A percentile compares a stretch with the other conserved stretches of the same genome.
These are phyloP conservation scores for Boletellus dicymbophilus DNA, from an alignment of 1,284 basidiomycete species.

Conservation along the genomic window DNA sequence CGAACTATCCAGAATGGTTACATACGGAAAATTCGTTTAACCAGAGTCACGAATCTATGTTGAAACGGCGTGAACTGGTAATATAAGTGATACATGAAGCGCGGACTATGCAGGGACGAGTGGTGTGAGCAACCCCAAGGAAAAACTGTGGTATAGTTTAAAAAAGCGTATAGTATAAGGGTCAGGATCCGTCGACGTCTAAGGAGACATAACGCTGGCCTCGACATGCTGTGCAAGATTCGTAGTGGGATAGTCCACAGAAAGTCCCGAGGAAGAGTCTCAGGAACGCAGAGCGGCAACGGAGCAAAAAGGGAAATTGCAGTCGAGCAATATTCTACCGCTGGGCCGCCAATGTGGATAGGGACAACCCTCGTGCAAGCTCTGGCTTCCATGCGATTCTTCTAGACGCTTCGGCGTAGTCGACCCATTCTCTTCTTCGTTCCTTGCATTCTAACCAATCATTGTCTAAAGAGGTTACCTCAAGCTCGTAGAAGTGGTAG, in stretches of 20 bases:
- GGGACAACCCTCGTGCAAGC: conserved; percentile 68
- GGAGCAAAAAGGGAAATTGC: conserved; percentile 5
- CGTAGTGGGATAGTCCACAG: conserved; percentile 10
- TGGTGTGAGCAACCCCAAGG: conserved; percentile 11
- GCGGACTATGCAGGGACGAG: conserved; percentile 30
- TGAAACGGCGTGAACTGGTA: conserved; percentile 14
- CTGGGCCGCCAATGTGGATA: conserved; percentile 63
- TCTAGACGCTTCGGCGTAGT: conserved; percentile 73
- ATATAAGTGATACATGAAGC: conserved; percentile 30
- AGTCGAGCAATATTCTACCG: conserved; percentile 30
- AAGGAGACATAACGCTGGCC: conserved; percentile 18
- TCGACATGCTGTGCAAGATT: conserved; percentile 13
- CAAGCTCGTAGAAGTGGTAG: conserved; percentile 86
- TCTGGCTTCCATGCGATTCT: conserved; percentile 80
- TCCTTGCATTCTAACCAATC: conserved; percentile 79
- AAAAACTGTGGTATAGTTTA: conserved; percentile 29
- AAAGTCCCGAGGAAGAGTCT: conserved; percentile 8
- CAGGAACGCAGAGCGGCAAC: conserved; percentile 12
- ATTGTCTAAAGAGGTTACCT: conserved; percentile 69
- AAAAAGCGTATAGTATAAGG: conserved; percentile 29
- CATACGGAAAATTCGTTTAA: conserved; percentile 14
- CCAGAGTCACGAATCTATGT: conserved; percentile 31
- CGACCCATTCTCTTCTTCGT: conserved; percentile 80
- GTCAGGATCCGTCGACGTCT: conserved; percentile 24
- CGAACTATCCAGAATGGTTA: conserved; percentile 27